Percentiles rank a stretch among this genome's conserved stretches.
These are phyloP conservation scores for Globisporangium parvum DNA, from an alignment of 352 stramenopile genomes.

Conservation along the genomic window DNA sequence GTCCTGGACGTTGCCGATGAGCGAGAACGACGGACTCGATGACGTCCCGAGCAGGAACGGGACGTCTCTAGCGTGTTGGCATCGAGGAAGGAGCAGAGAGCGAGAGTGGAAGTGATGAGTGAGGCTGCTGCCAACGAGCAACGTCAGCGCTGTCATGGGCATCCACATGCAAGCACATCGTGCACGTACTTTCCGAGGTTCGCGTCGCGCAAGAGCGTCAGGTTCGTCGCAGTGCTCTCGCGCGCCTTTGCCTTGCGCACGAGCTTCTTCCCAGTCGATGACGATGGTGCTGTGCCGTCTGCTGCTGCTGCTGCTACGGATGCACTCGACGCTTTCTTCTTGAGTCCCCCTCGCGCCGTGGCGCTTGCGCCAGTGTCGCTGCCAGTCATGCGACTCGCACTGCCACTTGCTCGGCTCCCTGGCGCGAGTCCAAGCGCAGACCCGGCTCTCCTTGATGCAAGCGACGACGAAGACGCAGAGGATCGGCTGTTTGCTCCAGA, in stretches of 20 bases:
- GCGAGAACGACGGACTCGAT: conserved; percentile 51
- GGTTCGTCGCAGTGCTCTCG: conserved; percentile 33
- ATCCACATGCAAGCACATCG: not conserved
- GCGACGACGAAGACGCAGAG: not conserved
- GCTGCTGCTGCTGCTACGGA: conserved; percentile 12
- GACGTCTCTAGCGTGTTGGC: conserved; percentile 30
- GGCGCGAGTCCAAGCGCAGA: not conserved
- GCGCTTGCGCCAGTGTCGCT: not conserved
- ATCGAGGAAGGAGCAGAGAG: not conserved
- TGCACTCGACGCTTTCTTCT: conserved; percentile 2
- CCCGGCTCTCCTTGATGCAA: not conserved
- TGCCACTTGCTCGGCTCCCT: not conserved
- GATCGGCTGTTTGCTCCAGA: not conserved
- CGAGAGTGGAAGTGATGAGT: not conserved
- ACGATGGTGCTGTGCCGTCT: not conserved
- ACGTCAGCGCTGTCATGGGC: not conserved
- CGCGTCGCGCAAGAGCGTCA: conserved; percentile 51
- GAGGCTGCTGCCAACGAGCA: not conserved
- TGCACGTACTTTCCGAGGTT: conserved; percentile 57
- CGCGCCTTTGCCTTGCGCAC: not conserved
- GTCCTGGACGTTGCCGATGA: conserved; percentile 69
- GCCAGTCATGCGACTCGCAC: not conserved
- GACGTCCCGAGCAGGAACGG: conserved; percentile 63
- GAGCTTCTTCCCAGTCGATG: not conserved
- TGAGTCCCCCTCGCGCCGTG: not conserved